Base-by-base conservation (phyloP, 2,329 filamentous ascomycete species). In the Diaporthe batatas region DNA sequence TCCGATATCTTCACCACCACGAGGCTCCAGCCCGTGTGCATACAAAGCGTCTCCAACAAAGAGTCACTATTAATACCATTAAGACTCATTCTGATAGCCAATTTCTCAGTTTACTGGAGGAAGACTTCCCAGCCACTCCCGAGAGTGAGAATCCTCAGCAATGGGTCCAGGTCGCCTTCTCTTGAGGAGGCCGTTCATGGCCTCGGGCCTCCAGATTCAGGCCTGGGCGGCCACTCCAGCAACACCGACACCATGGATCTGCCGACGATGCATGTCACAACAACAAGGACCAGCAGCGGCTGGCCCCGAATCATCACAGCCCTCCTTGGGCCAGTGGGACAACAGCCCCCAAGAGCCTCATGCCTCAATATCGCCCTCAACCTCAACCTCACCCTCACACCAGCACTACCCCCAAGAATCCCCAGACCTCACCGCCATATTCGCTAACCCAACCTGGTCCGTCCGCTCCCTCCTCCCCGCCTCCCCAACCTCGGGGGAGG, bases 391-490 rank as follows among this genome's bases (percentile, higher is more conserved):
- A 54, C 11, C 21, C 18, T 36, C 54, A 10, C 47, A 51, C 47
- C 67, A 53, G 32, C 59, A 53, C 21, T 47, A 44, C 14, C 25
- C 54, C 25, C 18, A 65, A 54, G 29, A 18, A 16, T 36, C 36
- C 21, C 47, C 34, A 70, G 68, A 71, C 68, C 58, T 73, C 47
- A 21, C 23, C 36, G 42, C 29, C 36, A 71, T 93, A 70, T 90
- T 96, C 70, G 87, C 90, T 21, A 87, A 88, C 73, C 94, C 95
- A 29, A 92, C 89, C 64, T 98, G 95, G 95, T 98, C 95, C 58
- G 91, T 97, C 76, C 86, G 90, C 44, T 92, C 93, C 11, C 90
- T 98, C 6, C 86, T 96, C 0, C 90, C 92, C 16, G 18, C 64
- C 11, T 57, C 53, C 14, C 7, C 54, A 47, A 21, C 44, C 14